Base-by-base conservation (phyloP, 441 rosid species). In the Pelargonium cotyledonis region DNA sequence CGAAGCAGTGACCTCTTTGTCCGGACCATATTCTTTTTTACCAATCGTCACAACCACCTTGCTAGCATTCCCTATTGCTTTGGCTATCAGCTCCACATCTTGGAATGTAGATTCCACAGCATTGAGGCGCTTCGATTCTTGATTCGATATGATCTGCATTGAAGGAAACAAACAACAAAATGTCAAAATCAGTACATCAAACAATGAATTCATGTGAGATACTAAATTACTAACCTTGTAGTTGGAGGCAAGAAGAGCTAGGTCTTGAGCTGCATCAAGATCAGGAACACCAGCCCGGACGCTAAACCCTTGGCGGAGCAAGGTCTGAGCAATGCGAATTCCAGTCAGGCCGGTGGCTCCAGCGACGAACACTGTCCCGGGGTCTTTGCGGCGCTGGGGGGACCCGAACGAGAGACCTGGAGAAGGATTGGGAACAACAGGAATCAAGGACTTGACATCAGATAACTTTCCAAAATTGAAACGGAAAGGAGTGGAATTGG, bases 281-380 rank as follows among this genome's bases (percentile, higher is more conserved):
- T 88, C 89, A 1, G 95, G 82, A 64, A 94, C 99, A 5, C 95
- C 99, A 11, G 97, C 97, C 71, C 99, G 74, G 51, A 94, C 99
- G 23, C 80, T 81, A 64, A 89, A 94, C 5, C 99, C 99, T 70
- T 84, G 80, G 23, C 96, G 88, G 69, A 94, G 70, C 68, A 94
- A 73, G 31, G 79, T 66, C 74, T 83, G 97, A 0, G 92, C 89
- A 71, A 91, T 89, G 69, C 97, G 91, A 72, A 89, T 68, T 35
- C 99, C 99, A 0, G 85, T 94, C 82, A 85, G 97, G 35, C 99
- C 99, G 0, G 95, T 87, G 14, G 99, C 99, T 53, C 97, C 97
- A 2, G 97, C 94, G n/a, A 94, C 96, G 62, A 87, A 94, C 68
- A 94, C 96, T 5, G 95, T 91, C 70, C 81, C 77, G 1, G 97